These are phyloP conservation scores for Fraxinus greggii DNA, from an alignment of 305 asterid genomes.

Conservation along the genomic window DNA sequence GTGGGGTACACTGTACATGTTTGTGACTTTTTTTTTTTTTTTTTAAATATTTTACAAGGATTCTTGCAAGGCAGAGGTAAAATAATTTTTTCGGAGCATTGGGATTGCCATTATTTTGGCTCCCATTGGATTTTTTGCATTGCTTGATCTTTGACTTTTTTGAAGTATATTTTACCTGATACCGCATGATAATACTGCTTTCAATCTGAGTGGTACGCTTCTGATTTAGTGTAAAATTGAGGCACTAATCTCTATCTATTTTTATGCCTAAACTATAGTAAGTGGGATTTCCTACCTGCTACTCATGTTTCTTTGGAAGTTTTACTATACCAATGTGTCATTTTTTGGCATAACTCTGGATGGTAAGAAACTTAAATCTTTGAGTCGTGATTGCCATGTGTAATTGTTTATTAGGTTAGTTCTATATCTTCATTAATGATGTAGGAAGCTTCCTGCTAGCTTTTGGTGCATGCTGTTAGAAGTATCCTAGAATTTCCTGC, in stretches of 20 bases:
- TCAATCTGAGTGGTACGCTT: not conserved
- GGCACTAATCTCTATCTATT: not conserved
- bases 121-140: not conserved
- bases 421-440: not conserved
- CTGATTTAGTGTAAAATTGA: not conserved
- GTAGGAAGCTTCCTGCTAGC: not conserved
- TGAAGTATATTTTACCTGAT: not conserved
- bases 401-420: not conserved
- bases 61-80: not conserved
- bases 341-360: not conserved
- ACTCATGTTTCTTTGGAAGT: not conserved
- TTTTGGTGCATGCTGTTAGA: not conserved
- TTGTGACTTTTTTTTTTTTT: not conserved
- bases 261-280: not conserved
- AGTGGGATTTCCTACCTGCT: not conserved
- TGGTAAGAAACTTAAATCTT: not conserved
- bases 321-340: not conserved
- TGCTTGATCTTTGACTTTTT: not conserved
- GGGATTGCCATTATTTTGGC: not conserved
- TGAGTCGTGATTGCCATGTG: not conserved
- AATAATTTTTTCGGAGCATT: not conserved
- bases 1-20: not conserved
- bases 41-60: not conserved
- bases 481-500: not conserved
- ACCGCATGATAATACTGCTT: not conserved